Percentiles rank a stretch among this genome's conserved stretches.
These are phyloP conservation scores for Fusarium sp. DNA, from an alignment of 2,329 filamentous ascomycete genomes.

Conservation along the genomic window DNA sequence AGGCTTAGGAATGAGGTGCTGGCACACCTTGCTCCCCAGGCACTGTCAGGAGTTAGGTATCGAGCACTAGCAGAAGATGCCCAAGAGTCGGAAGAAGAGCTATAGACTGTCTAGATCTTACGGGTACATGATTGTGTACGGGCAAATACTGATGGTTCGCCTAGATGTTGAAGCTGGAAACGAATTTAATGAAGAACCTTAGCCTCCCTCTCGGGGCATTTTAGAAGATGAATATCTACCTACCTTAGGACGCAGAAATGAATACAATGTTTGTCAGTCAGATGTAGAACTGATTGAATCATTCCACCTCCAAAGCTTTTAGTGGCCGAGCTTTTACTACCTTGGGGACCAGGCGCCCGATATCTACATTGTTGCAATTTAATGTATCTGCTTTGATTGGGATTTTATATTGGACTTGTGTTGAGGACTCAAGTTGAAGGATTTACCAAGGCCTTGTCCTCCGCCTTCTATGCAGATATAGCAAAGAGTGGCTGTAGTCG, in stretches of 20 bases:
- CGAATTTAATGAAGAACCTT: conserved; percentile 3
- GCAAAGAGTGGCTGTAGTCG: background rate
- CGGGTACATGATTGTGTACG: background rate
- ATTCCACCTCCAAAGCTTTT: background rate
- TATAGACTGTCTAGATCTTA: background rate
- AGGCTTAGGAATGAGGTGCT: conserved; percentile 61
- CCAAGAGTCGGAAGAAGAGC: conserved; percentile 6
- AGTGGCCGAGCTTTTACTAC: too few relatives aligned
- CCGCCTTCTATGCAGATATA: background rate
- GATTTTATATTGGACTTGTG: too few relatives aligned
- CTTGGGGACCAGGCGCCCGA: too few relatives aligned
- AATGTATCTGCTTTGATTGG: too few relatives aligned
- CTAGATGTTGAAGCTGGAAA: background rate
- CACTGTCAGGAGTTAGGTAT: conserved; percentile 40
- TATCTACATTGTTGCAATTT: too few relatives aligned
- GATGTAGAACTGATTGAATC: background rate
- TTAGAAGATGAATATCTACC: background rate
- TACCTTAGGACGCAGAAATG: background rate
- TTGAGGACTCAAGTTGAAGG: too few relatives aligned
- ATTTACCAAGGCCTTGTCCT: too few relatives aligned
- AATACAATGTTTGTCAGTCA: background rate
- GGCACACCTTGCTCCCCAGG: conserved; percentile 45
- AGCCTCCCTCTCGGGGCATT: background rate
- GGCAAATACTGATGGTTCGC: background rate
- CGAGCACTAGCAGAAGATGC: conserved; percentile 42